phyloP scores from a whole-genome alignment of 2,329 filamentous ascomycete species.

The Alternaria panax region DNA sequence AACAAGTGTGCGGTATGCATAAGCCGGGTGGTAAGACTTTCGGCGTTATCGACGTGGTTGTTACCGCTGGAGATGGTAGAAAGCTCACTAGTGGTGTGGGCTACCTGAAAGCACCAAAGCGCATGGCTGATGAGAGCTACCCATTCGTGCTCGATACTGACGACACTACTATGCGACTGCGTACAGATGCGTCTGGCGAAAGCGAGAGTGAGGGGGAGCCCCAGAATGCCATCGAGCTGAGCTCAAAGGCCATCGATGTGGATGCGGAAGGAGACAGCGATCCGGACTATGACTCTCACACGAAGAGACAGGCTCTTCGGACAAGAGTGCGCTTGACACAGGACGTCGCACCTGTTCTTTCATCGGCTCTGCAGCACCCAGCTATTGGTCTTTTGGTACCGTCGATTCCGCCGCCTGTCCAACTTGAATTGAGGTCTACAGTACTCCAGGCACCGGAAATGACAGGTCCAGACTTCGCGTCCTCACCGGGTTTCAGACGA shows the following conservation, averaged over 20 bases:
- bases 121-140: slow-evolving; percentile 33
- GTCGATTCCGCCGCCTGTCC: neutral
- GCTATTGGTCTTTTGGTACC: neutral
- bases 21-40: slow-evolving; percentile 39
- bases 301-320: slow-evolving; percentile 13
- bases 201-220: neutral
- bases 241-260: neutral
- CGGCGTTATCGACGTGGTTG: slow-evolving; percentile 51
- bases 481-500: neutral
- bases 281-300: neutral
- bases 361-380: neutral
- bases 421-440: neutral
- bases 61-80: slow-evolving; percentile 39
- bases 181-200: neutral
- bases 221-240: neutral
- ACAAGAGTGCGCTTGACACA: neutral
- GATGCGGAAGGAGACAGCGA: slow-evolving; percentile 19
- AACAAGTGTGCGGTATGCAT: slow-evolving; percentile 40
- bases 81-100: slow-evolving; percentile 29
- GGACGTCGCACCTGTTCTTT: neutral
- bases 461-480: neutral
- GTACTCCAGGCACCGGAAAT: neutral
- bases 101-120: slow-evolving; percentile 36
- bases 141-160: neutral
- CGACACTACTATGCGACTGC: neutral